Base-by-base conservation (phyloP, 495 filamentous ascomycete species). In the Diplogelasinospora grovesii region DNA sequence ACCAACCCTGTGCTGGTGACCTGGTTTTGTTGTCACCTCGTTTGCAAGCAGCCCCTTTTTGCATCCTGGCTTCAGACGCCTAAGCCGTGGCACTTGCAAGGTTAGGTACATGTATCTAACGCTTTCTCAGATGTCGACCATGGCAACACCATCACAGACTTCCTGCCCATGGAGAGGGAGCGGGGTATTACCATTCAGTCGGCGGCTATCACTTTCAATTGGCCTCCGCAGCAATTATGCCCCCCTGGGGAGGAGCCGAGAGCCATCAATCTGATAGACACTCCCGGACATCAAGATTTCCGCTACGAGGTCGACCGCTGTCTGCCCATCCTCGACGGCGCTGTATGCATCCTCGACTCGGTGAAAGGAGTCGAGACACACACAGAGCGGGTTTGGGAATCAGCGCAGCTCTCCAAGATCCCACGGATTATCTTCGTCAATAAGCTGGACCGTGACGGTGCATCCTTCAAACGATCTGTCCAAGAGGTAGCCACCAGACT, bases 171-270 rank as follows among this genome's bases (percentile, higher is more conserved):
- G 45, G 93, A 99, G 61, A 76, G 93, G 45, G 78, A 89, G 30
- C 77, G 92, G 37, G 93, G 93, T 10, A 96, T 99, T 52, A 99
- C 93, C 22, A 97, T 99, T 47, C 94, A 97, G 53, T 96, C 90
- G 6, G 92, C 93, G 3, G 90, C 92, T 15, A 92, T 99, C 40
- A 95, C 89, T 3, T 95, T 97, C 59, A 72, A 82, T 45, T 99
- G 93, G 93, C 67, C 70, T 13, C 59, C 35, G 30, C 64, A 54
- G 36, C 42, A 53, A 14, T 43, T 40, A 40, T 53, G 53, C 16
- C 45, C 61, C 42, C 42, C 48, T 25, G 65, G 42, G 57, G 65
- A 38, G 37, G 71, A 45, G 45, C 69, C 53, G 49, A 73, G 66
- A 39, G 61, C 60, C 14, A 82, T 99, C 55, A 97, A 97, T 62